These are phyloP conservation scores for Parathielavia hyrcaniae DNA, from an alignment of 495 filamentous ascomycete species.

Conservation along the genomic window DNA sequence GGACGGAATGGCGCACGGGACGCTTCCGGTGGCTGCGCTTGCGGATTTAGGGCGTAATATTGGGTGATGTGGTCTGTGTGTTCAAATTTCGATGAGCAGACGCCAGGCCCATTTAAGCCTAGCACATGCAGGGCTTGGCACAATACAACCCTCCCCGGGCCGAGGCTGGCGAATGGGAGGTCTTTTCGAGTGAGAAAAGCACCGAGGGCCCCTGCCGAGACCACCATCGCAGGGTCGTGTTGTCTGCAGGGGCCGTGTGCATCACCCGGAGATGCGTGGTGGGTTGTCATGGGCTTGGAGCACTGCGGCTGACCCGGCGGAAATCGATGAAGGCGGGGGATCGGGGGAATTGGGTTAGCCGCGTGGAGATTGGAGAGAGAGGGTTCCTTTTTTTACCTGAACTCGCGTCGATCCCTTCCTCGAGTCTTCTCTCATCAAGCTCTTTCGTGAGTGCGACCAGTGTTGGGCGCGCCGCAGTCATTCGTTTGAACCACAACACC, in stretches of 20 bases:
- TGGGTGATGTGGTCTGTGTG: no score
- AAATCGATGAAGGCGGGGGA: no score
- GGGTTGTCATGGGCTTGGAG: neutral
- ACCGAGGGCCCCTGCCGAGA: neutral
- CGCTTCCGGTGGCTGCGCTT: no score
- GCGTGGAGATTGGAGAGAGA: no score
- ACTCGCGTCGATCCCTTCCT: constrained; percentile 10
- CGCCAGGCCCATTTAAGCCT: constrained; percentile 3
- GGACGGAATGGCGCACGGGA: no score
- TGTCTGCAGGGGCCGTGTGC: constrained; percentile 7
- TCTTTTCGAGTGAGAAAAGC: neutral
- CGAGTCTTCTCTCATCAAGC: no score
- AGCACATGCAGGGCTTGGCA: constrained; percentile 10
- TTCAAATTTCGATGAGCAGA: constrained; percentile 15
- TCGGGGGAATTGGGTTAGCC: neutral
- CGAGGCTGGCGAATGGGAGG: neutral
- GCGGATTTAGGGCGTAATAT: neutral
- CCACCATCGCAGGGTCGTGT: neutral
- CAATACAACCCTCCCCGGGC: neutral
- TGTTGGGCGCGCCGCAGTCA: constrained; percentile 9
- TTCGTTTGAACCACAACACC: constrained; percentile 12
- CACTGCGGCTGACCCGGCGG: neutral
- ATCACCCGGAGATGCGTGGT: neutral
- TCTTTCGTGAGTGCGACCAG: constrained; percentile 6
- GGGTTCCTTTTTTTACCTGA: constrained; percentile 1